Base-by-base conservation (phyloP, 2,329 filamentous ascomycete genomes). In the Arthroderma uncinatum region DNA sequence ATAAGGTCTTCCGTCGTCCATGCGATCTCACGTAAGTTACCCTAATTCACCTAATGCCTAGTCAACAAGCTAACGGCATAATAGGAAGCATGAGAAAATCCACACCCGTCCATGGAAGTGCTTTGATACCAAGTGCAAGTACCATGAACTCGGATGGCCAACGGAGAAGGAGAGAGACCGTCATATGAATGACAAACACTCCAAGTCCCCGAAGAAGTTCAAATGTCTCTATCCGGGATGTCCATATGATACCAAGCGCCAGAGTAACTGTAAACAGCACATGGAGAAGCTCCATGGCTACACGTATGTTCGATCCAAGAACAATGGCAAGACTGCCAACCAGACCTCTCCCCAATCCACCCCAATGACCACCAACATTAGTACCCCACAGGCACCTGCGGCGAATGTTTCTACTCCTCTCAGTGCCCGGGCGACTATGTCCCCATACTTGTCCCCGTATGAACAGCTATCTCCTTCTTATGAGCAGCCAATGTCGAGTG, bases 61-160 rank as follows among this genome's bases (percentile, higher is more conserved):
- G 6, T 16, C 23, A 2, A n/a, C 8, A n/a, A 25, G 14, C 47
- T 50, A 50, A 50, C n/a, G 10, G n/a, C 19, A 16, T n/a, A 12
- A 33, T 40, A 74, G 71, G 63, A 97, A 97, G 78, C 93, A 98
- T 74, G 87, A 95, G 76, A 98, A 97, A 79, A 97, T 92, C 0
- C 93, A 98, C 72, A 90, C 89, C 57, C 87, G 93, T 36, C 93
- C 92, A 8, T 96, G 88, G 87, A 98, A 98, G 77, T 98, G 93
- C 73, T 81, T 84, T 5, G 78, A 88, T 21, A 68, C 80, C 40
- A 84, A 82, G 48, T 97, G 93, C 86, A 95, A 94, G 70, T 97
- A 95, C 72, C 83, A 87, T 70, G 81, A 86, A 34, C 83, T 87
- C 65, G 93, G 93, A 53, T 97, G 92, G 87, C 92, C 93, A 3